These are phyloP conservation scores for Talinum fruticosum DNA, from an alignment of 148 eudicot species.

Conservation along the genomic window DNA sequence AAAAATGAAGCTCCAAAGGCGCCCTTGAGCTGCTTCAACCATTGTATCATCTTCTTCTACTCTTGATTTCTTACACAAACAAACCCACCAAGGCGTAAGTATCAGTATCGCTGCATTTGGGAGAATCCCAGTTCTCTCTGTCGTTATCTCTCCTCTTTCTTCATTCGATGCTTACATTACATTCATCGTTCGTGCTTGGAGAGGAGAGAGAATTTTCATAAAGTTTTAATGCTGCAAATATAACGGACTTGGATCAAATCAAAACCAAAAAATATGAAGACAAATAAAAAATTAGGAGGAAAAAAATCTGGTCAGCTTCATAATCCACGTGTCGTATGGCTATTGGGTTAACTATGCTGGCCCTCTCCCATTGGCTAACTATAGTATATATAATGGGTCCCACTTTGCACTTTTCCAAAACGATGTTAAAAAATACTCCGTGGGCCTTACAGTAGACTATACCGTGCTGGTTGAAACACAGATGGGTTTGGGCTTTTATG, in stretches of 20 bases:
- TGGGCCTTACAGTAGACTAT: too few relatives aligned
- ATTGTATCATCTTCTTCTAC: slow-evolving; percentile 45
- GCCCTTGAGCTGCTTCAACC: slow-evolving; percentile 54
- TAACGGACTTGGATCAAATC: not conserved
- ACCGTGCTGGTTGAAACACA: too few relatives aligned
- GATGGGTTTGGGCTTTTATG: too few relatives aligned
- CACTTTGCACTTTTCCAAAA: too few relatives aligned
- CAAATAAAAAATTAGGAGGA: not conserved
- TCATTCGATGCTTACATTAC: not conserved
- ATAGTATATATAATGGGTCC: not conserved
- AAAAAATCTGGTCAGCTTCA: not conserved
- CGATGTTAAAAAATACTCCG: too few relatives aligned
- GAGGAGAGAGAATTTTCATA: not conserved
- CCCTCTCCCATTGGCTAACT: slow-evolving; percentile 1
- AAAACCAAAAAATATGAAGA: not conserved
- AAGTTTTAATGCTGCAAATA: not conserved
- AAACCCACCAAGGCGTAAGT: not conserved
- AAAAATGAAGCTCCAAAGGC: slow-evolving; percentile 84
- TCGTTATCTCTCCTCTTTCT: not conserved
- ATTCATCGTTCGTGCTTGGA: not conserved
- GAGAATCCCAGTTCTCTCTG: not conserved
- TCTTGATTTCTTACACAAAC: not conserved
- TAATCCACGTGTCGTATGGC: not conserved
- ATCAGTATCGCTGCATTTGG: not conserved
- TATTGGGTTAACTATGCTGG: slow-evolving; percentile 12